phyloP scores from a whole-genome alignment of 78 protist genomes.

The Speleostelium caveatum region DNA sequence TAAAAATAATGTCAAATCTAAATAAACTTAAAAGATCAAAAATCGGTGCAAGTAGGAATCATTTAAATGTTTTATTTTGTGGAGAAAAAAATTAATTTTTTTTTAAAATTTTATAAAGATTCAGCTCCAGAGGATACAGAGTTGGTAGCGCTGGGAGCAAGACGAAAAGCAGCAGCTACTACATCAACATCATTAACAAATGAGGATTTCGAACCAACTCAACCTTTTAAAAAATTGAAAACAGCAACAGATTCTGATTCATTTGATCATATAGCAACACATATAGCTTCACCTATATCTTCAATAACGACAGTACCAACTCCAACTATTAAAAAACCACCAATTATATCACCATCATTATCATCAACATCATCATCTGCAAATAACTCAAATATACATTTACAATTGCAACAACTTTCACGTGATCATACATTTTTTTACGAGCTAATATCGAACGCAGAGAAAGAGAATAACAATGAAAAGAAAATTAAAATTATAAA shows the following conservation, averaged over 20 bases:
- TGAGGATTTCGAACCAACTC: background rate
- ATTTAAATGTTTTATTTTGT: background rate
- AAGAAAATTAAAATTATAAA: constrained; percentile 15
- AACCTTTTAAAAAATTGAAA: background rate
- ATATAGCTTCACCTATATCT: background rate
- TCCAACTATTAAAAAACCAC: background rate
- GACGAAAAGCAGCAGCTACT: background rate
- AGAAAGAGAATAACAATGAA: background rate
- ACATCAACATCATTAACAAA: background rate
- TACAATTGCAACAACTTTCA: background rate
- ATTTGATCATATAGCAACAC: too few relatives aligned
- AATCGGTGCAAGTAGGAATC: background rate
- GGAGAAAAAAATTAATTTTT: background rate
- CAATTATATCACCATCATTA: background rate
- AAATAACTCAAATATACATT: background rate
- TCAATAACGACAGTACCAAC: background rate
- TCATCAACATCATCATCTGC: background rate
- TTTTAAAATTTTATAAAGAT: background rate
- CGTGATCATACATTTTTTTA: background rate
- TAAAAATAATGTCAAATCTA: constrained; percentile 3
- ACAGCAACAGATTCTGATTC: too few relatives aligned
- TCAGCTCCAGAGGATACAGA: background rate
- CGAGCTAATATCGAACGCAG: background rate
- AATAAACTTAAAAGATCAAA: background rate
- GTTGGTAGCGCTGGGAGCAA: background rate